Conservation (phyloP, 2,329 filamentous ascomycete genomes). For the Ampelomyces quisqualis region DNA sequence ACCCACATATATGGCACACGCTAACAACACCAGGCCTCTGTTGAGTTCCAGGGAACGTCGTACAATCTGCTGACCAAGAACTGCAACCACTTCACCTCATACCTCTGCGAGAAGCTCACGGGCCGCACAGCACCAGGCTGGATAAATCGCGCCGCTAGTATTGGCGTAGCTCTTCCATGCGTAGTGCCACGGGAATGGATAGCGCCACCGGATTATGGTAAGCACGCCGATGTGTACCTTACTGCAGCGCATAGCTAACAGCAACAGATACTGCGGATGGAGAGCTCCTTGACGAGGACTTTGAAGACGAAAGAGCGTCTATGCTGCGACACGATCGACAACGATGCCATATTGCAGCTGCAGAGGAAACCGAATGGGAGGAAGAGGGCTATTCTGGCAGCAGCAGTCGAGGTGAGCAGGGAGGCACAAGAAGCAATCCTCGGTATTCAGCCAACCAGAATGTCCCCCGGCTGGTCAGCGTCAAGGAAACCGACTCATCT, state of each 20-base stretch:
- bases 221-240: too few species aligned
- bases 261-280: constrained; percentile 71
- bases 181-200: constrained; percentile 83
- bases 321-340: constrained; percentile 55
- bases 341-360: constrained; percentile 28
- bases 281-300: constrained; percentile 62
- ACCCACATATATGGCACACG: neutral
- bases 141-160: constrained; percentile 81
- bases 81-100: constrained; percentile 85
- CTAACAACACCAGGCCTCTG: constrained; percentile 55
- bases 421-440: constrained; percentile 39
- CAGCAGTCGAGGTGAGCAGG: constrained; percentile 35
- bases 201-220: constrained; percentile 73
- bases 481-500: constrained; percentile 47
- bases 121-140: constrained; percentile 69
- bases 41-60: constrained; percentile 70
- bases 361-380: constrained; percentile 33
- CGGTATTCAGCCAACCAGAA: constrained; percentile 32
- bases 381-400: constrained; percentile 32
- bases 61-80: constrained; percentile 84
- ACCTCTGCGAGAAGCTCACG: constrained; percentile 72
- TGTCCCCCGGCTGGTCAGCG: constrained; percentile 36
- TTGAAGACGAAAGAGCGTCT: constrained; percentile 57
- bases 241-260: too few species aligned
- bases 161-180: constrained; percentile 78